Base-by-base conservation (phyloP, 257 asterid species). In the Schizonepeta tenuifolia region DNA sequence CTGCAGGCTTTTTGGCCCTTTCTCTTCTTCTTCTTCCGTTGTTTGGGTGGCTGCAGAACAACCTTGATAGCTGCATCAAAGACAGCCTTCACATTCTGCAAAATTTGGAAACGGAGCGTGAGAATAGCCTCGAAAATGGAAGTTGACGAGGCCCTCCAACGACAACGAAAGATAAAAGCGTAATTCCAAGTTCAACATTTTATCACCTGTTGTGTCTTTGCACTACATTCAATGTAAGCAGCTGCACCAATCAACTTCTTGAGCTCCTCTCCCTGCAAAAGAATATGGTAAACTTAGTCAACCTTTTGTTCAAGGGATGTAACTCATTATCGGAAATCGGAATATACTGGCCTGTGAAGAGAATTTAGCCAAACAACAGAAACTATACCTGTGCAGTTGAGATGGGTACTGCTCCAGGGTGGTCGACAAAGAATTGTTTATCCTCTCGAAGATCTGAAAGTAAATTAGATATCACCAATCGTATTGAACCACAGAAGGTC, bases 151-250 rank as follows among this genome's bases (percentile, higher is more conserved):
- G 50, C 7, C 35, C 50, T 44, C 40, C 13, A 22, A 68, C 9
- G 69, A 26, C 8, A 13, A 43, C 12, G 49, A 56, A 55, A 67
- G 18, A 53, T 26, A 8, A 58, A 68, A 49, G 8, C 54, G 75
- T 63, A 35, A 5, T 21, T 69, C 12, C 50, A 64, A 78, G 62
- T 63, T 38, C 54, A 62, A 54, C 33, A 14, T 7, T 53, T 53
- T 10, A 50, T 50, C n/a, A 87, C 96, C 93, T 87, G 93, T 73
- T 89, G 96, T 1, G 93, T 85, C 72, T 89, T 89, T 46, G 96
- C 88, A 73, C 96, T 90, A 40, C 98, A 93, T 78, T 93, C 98
- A 24, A 93, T 74, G 78, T 89, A 93, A 49, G 93, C 86, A 54
- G 86, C 71, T 41, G 96, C 97, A 20, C 93, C 93, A 75, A 88